Evolutionary conservation across 75 land plant species (phyloP).

Genomic region (Sequoiadendron giganteum): DNA sequence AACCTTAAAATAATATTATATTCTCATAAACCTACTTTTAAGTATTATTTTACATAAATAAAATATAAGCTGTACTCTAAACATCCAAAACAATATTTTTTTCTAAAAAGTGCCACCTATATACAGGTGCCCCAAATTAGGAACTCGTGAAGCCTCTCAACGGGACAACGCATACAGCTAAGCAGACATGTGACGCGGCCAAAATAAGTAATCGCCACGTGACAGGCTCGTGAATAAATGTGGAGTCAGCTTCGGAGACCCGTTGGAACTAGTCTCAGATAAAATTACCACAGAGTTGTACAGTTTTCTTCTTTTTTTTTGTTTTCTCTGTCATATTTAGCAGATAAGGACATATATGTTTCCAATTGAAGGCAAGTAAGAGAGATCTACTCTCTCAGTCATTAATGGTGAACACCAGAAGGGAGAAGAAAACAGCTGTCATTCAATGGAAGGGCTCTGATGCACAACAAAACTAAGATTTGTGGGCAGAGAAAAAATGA

Average conservation of each 20-base stretch:
- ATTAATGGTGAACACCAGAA: slow-evolving; percentile 6
- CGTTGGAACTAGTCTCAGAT: neutral
- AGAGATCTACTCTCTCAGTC: neutral
- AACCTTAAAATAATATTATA: no score
- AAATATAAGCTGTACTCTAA: no score
- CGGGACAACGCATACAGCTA: no score
- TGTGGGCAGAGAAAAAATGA: neutral
- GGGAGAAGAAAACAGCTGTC: neutral
- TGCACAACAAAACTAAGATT: neutral
- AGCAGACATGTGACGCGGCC: no score
- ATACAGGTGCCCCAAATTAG: no score
- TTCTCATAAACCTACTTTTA: no score
- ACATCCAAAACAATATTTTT: neutral
- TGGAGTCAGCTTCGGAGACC: neutral
- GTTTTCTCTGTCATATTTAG: neutral
- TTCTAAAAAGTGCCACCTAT: no score
- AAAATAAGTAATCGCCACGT: neutral
- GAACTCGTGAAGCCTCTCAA: no score
- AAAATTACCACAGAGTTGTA: neutral
- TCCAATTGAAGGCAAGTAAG: neutral
- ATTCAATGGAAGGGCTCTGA: neutral
- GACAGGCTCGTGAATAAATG: neutral
- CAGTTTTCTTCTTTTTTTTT: neutral
- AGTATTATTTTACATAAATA: no score
- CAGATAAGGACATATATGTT: no score